These are phyloP conservation scores for Mortierella alpina DNA, from an alignment of 192 early-diverging fungal species.

Conservation along the genomic window DNA sequence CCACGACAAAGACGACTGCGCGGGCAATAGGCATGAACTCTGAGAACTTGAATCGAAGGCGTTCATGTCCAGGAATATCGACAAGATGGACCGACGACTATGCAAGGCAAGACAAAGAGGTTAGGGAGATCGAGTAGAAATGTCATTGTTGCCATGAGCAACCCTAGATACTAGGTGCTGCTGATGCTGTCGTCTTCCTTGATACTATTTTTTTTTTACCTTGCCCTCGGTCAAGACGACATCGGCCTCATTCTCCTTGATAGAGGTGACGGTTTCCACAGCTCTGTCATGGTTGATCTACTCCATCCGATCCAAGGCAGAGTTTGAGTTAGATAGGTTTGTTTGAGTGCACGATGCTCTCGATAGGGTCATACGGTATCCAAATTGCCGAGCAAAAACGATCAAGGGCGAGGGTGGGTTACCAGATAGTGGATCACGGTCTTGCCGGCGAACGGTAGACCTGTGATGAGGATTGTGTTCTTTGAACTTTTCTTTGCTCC, in stretches of 20 bases:
- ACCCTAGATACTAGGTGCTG: no score
- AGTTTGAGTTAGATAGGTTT: not conserved
- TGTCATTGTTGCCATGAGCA: slow-evolving; percentile 2
- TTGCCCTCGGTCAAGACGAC: slow-evolving; percentile 56
- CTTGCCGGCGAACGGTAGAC: slow-evolving; percentile 50
- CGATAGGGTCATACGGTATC: not conserved
- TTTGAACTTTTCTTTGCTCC: slow-evolving; percentile 40
- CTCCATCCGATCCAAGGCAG: not conserved
- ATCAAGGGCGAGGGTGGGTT: not conserved
- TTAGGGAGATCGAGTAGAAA: not conserved
- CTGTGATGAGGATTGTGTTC: slow-evolving; percentile 47
- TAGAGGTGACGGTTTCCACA: slow-evolving; percentile 71
- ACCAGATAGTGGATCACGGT: slow-evolving; percentile 45
- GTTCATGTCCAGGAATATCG: slow-evolving; percentile 92
- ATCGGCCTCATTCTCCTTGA: slow-evolving; percentile 76
- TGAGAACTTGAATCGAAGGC: slow-evolving; percentile 76
- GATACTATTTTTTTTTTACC: slow-evolving; percentile 18
- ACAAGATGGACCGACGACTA: slow-evolving; percentile 69
- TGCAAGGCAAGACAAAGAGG: not conserved
- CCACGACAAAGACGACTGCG: slow-evolving; percentile 83
- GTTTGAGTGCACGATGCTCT: not conserved
- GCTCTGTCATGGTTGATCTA: slow-evolving; percentile 64
- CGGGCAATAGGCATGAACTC: slow-evolving; percentile 76
- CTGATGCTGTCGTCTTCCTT: no score
- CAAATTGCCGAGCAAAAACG: not conserved